phyloP scores from a whole-genome alignment of 441 rosid genomes.

The Pelargonium myrrhifolium region DNA sequence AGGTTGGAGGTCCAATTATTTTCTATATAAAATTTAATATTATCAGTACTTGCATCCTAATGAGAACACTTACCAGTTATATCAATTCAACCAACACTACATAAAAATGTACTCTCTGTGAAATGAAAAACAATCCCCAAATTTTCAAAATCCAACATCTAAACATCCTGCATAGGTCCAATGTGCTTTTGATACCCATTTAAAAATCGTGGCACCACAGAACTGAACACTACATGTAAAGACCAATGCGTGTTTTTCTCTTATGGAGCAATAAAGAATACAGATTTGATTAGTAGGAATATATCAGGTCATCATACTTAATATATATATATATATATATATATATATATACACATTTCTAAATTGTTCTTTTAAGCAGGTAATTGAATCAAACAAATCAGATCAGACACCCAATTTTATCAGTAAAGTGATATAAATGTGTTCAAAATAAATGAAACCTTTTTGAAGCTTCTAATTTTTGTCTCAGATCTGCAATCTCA shows the following conservation, averaged over 20 bases:
- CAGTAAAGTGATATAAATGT: background rate
- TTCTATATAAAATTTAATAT: background rate
- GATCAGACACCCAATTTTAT: background rate
- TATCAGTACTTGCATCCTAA: no score
- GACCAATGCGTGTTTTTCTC: background rate
- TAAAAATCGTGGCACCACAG: background rate
- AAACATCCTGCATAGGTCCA: background rate
- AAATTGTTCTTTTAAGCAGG: background rate
- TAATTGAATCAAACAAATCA: conserved; percentile 4
- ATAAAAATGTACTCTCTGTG: background rate
- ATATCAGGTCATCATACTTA: background rate
- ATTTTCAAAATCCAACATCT: background rate
- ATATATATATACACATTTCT: background rate
- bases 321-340: background rate
- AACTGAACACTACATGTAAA: background rate
- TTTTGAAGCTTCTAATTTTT: conserved; percentile 70
- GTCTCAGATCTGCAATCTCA: conserved; percentile 88
- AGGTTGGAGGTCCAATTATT: background rate
- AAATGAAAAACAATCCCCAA: background rate
- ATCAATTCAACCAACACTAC: background rate
- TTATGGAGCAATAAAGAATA: background rate
- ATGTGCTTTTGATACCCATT: background rate
- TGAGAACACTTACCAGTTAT: background rate
- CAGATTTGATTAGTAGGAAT: background rate
- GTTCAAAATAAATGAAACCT: conserved; percentile 40